phyloP scores from a whole-genome alignment of 139 green algal species.

The Chlamydomonas urium region DNA sequence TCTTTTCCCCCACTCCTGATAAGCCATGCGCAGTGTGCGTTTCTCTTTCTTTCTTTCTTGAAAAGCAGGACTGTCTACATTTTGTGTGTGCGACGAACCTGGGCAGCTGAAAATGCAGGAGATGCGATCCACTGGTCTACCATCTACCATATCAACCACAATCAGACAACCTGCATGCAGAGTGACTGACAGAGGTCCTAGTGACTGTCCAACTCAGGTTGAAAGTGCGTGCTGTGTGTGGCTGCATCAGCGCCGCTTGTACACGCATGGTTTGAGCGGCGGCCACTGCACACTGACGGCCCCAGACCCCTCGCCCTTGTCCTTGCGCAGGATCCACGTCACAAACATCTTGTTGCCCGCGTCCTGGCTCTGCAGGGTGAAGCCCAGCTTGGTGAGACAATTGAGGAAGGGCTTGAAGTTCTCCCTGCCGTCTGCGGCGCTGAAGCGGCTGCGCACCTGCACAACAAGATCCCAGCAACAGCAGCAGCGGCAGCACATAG shows the following conservation, averaged over 20 bases:
- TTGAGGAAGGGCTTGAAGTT: constrained; percentile 62
- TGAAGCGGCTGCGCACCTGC: constrained; percentile 61
- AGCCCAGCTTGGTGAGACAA: constrained; percentile 56
- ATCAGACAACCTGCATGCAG: too few relatives aligned
- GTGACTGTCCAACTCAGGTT: background rate
- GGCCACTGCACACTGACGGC: constrained; percentile 54
- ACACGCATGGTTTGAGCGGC: constrained; percentile 68
- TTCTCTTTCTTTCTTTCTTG: too few relatives aligned
- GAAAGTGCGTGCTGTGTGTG: too few relatives aligned
- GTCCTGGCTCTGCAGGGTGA: constrained; percentile 50
- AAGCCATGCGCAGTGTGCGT: too few relatives aligned
- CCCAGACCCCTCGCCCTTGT: background rate
- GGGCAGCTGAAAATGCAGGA: too few relatives aligned
- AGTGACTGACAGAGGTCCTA: background rate
- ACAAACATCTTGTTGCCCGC: constrained; percentile 77
- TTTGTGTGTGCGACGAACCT: too few relatives aligned
- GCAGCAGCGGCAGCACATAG: background rate
- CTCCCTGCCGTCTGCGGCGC: constrained; percentile 6
- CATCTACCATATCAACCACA: too few relatives aligned
- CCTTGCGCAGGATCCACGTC: constrained; percentile 56
- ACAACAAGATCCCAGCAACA: background rate
- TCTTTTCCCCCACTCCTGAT: too few relatives aligned
- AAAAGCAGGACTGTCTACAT: too few relatives aligned
- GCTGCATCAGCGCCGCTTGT: constrained; percentile 77
- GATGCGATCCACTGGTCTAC: too few relatives aligned